A percentile compares a stretch with the other conserved stretches of the same genome.
Conservation (phyloP, 2,329 filamentous ascomycete species). For the Botrytis fragariae region DNA sequence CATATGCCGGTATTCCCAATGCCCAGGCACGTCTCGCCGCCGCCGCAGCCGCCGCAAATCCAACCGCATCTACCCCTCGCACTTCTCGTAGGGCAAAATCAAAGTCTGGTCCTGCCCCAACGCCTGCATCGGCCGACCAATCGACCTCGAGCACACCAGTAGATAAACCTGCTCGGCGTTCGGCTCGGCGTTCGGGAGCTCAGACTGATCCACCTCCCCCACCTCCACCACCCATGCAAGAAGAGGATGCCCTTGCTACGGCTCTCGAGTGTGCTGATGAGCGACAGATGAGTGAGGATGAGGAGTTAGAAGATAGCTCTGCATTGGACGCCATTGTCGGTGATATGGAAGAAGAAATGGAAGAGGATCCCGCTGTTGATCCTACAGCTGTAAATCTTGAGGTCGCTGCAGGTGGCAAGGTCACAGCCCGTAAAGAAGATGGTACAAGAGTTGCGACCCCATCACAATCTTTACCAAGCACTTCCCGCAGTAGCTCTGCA, state of each 20-base stretch:
- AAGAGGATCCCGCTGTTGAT: slow-evolving; percentile 69
- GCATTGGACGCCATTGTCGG: slow-evolving; percentile 86
- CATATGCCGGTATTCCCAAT: slow-evolving; percentile 37
- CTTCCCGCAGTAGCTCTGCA: slow-evolving; percentile 42
- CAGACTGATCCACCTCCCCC: slow-evolving; percentile 52
- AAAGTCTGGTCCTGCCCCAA: slow-evolving; percentile 45
- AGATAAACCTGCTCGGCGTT: slow-evolving; percentile 63
- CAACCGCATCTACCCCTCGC: slow-evolving; percentile 41
- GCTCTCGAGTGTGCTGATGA: slow-evolving; percentile 92
- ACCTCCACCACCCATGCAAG: slow-evolving; percentile 54
- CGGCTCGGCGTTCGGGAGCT: slow-evolving; percentile 57
- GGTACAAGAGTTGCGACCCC: slow-evolving; percentile 84
- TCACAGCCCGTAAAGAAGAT: slow-evolving; percentile 89
- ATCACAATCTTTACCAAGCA: slow-evolving; percentile 55
- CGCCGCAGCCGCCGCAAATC: slow-evolving; percentile 40
- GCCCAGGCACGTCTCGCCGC: slow-evolving; percentile 34
- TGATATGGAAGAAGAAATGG: slow-evolving; percentile 81
- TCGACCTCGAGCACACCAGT: slow-evolving; percentile 46
- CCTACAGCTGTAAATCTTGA: slow-evolving; percentile 90
- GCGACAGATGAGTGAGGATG: slow-evolving; percentile 73
- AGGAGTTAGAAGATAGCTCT: slow-evolving; percentile 61
- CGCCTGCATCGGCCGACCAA: slow-evolving; percentile 43
- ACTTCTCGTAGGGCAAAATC: slow-evolving; percentile 42
- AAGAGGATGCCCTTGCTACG: slow-evolving; percentile 62
- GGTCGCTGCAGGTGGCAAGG: slow-evolving; percentile 78